These are phyloP conservation scores for Plasmodium chabaudi DNA, from an alignment of 169 alveolate species.

Conservation along the genomic window DNA sequence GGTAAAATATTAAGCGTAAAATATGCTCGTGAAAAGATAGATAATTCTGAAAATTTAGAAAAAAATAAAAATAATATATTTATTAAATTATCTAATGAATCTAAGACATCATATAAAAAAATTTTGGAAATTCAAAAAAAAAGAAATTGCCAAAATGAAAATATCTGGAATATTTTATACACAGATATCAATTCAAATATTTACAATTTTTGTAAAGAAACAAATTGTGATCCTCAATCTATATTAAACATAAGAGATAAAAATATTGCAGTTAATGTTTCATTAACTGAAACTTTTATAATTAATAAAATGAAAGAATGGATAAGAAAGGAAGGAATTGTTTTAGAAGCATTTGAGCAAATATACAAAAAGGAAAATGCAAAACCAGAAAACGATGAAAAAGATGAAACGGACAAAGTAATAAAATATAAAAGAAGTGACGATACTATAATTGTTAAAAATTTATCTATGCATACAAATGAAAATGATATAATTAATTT, in stretches of 20 bases:
- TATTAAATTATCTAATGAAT: conserved; percentile 83
- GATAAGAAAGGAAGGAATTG: conserved; percentile 93
- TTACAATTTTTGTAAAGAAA: conserved; percentile 89
- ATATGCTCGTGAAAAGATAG: conserved; percentile 79
- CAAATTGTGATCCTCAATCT: conserved; percentile 88
- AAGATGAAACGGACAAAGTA: conserved; percentile 19
- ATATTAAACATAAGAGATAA: conserved; percentile 87
- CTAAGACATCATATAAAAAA: conserved; percentile 85
- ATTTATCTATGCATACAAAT: conserved; percentile 80
- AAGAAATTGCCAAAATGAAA: conserved; percentile 88
- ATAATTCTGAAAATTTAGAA: conserved; percentile 14
- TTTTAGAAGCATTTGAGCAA: conserved; percentile 89
- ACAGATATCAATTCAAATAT: conserved; percentile 95
- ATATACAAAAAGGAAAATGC: conserved; percentile 68
- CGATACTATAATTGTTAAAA: conserved; percentile 84
- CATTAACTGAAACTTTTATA: conserved; percentile 94
- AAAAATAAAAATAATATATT: conserved; percentile 73
- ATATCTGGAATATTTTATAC: conserved; percentile 96
- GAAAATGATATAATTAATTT: conserved; percentile 87
- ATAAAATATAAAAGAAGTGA: conserved; percentile 70
- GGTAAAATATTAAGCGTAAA: conserved; percentile 82
- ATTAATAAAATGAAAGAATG: conserved; percentile 94
- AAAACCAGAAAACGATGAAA: conserved; percentile 17
- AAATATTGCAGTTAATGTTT: conserved; percentile 92
- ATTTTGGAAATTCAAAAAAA: conserved; percentile 86